phyloP scores from a whole-genome alignment of 2,329 filamentous ascomycete species.

The Juglanconis juglandina region DNA sequence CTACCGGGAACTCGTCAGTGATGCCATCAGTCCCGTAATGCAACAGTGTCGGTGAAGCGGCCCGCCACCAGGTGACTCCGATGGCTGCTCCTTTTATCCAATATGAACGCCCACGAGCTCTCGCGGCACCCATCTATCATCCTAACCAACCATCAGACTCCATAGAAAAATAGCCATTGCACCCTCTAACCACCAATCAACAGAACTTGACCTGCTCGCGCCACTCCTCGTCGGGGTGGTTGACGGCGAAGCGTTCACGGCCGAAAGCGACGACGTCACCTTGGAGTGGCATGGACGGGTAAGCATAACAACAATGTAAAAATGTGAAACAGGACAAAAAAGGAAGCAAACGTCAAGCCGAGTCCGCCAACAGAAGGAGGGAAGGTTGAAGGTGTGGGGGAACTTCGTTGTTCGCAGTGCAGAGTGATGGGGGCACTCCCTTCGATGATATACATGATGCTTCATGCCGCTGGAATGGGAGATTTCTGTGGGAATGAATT shows the following conservation, averaged over 20 bases:
- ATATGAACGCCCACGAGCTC: too few relatives aligned
- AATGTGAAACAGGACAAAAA: background rate
- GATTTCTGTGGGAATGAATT: background rate
- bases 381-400: too few relatives aligned
- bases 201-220: background rate
- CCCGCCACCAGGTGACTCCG: too few relatives aligned
- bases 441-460: too few relatives aligned
- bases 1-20: slow-evolving; percentile 21
- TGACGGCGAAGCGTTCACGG: slow-evolving; percentile 4
- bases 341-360: background rate
- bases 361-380: too few relatives aligned
- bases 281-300: background rate
- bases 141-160: too few relatives aligned
- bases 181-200: background rate
- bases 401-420: too few relatives aligned
- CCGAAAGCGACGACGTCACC: slow-evolving; percentile 3
- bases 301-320: background rate
- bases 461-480: background rate
- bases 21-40: background rate
- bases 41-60: background rate
- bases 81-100: too few relatives aligned
- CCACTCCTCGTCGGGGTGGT: background rate
- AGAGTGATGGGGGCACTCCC: too few relatives aligned
- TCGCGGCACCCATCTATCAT: background rate
- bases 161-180: background rate